These are phyloP conservation scores for Leishmania major DNA, from an alignment of 208 protist genomes.

Conservation along the genomic window DNA sequence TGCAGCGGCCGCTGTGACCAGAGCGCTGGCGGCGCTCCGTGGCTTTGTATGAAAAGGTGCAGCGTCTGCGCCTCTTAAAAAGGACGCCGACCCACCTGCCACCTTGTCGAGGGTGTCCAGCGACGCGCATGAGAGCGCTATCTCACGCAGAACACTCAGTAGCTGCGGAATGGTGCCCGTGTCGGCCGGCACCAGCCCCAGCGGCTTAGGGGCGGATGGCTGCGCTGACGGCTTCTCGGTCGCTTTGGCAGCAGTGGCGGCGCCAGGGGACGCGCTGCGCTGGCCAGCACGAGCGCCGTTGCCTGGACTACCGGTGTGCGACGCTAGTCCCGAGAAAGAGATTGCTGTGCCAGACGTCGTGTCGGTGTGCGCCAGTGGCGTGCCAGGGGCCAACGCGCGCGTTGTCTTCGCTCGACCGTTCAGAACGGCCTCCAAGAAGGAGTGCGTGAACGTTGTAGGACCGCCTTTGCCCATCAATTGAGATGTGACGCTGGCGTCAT, in stretches of 20 bases:
- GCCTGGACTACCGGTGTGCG: background rate
- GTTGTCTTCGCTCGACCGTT: constrained; percentile 14
- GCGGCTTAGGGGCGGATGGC: background rate
- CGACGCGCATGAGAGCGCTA: constrained; percentile 48
- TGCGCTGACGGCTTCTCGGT: background rate
- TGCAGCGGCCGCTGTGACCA: background rate
- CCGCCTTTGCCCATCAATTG: background rate
- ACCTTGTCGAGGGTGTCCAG: constrained; percentile 31
- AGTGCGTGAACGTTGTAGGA: background rate
- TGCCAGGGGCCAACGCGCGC: background rate
- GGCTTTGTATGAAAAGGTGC: background rate
- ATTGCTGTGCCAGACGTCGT: background rate
- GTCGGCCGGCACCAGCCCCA: constrained; percentile 56
- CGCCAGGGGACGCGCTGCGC: background rate
- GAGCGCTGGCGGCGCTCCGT: background rate
- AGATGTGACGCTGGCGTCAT: background rate
- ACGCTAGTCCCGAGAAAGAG: background rate
- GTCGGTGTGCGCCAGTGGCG: background rate
- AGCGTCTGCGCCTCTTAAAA: background rate
- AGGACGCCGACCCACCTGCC: background rate
- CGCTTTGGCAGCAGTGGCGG: background rate
- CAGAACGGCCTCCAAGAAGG: constrained; percentile 24
- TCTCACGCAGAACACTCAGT: constrained; percentile 47
- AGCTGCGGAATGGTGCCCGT: constrained; percentile 35
- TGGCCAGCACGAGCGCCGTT: background rate